A percentile compares a stretch with the other conserved stretches of the same genome.
Evolutionary conservation across 257 asterid species (phyloP).

Genomic region (Penstemon barbatus): DNA sequence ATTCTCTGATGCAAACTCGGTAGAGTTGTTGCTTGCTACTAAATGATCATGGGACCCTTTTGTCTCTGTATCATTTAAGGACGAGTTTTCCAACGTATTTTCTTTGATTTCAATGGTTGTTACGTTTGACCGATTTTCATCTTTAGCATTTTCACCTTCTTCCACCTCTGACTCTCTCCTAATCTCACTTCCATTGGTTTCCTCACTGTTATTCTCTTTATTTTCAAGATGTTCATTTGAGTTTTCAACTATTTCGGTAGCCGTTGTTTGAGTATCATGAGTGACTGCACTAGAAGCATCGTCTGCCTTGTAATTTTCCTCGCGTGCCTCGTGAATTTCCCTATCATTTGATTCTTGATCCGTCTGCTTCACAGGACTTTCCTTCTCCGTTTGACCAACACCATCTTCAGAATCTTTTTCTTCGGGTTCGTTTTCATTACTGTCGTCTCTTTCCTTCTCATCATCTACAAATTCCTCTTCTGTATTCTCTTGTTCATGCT

Average conservation of each 20-base stretch:
- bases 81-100: conserved; percentile 22
- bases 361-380: conserved; percentile 36
- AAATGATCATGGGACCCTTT: conserved; percentile 34
- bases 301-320: conserved; percentile 88
- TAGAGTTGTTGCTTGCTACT: conserved; percentile 29
- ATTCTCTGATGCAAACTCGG: conserved; percentile 32
- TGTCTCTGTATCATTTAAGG: conserved; percentile 35
- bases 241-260: conserved; percentile 42
- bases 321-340: conserved; percentile 67
- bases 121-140: conserved; percentile 28
- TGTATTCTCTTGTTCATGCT: conserved; percentile 57
- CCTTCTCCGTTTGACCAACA: conserved; percentile 42
- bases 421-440: conserved; percentile 49
- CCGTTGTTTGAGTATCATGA: conserved; percentile 40
- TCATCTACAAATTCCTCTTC: conserved; percentile 51
- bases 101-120: conserved; percentile 34
- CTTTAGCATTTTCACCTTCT: conserved; percentile 36
- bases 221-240: conserved; percentile 38
- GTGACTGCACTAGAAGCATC: conserved; percentile 99
- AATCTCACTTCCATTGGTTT: conserved; percentile 26
- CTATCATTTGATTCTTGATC: conserved; percentile 49
- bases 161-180: conserved; percentile 38
- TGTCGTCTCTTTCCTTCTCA: conserved; percentile 49
- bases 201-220: conserved; percentile 28
- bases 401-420: conserved; percentile 50